Base-by-base conservation (phyloP, 139 green algal species). In the Volvox reticuliferus region DNA sequence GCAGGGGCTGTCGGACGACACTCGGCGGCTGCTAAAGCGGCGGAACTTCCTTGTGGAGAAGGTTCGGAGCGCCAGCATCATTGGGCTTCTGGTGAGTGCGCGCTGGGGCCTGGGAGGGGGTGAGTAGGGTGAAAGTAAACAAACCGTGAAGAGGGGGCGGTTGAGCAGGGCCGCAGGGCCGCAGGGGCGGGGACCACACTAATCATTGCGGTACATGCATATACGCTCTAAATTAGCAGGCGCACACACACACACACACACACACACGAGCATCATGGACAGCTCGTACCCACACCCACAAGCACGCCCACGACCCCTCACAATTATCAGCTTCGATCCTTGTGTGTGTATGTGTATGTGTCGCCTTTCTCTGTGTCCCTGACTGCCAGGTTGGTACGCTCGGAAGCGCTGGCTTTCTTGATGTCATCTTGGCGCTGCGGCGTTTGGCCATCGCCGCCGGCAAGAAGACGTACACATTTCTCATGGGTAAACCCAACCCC, bases 401-500 rank as follows among this genome's bases (percentile, higher is more conserved):
- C 36, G 97, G 96, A 0, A 94, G 94, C 21, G 95, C 95, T 1
- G 98, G 98, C 24, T 99, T 98, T 86, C 73, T 69, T n/a, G 65
- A 94, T 22, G 97, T 95, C 2, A 91, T 95, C 33, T 61, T 32
- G 14, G 63, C 44, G 33, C 75, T 94, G 89, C 82, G 93, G 18
- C 79, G 65, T 12, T 61, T 92, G 36, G 81, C 89, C 1, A 30
- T 68, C 24, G 85, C 71, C 0, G 96, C 97, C 0, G 97, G 95
- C 81, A 99, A 99, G 93, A 98, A 97, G 89, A 94, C 93, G 0
- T 99, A 99, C 95, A 98, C 96, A 19, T 80, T 99, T 36, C 93
- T 99, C 16, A 96, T 99, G 92, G 98, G 98, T 33, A 98, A 98
- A 88, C 97, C 97, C 69, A 99, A 93, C 89, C 97, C 98, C 19